Evolutionary conservation across 768 basidiomycete species (phyloP), one percentile per base, ranked within the genome.

Genomic region (Gautieria morchelliformis): DNA sequence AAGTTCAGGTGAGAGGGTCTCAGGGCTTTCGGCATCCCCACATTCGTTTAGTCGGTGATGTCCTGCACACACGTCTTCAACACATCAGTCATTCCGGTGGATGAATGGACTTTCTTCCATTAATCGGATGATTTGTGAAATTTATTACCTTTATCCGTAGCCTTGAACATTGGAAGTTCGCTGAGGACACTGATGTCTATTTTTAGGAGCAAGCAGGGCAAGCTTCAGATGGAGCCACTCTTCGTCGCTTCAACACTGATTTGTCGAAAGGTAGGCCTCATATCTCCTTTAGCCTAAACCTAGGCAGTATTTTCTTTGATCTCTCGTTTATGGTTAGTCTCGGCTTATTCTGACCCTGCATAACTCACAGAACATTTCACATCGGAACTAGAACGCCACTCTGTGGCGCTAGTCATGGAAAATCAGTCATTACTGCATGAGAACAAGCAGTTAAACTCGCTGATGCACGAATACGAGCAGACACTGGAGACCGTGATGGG

Each of bases 401-500:
- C 93, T 66, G 90, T 95, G 8, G 85, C 89, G 62, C 81, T 92
- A 42, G 82, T 97, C 47, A 84, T 95, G 58, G 96, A 99, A 70
- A 98, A 98, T 68, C 94, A 96, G 65, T 80, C 84, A 0, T 74
- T 99, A 1, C 74, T 89, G 50, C 87, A 97, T 60, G 96, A 99
- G 71, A 98, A 99, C 75, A 93, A 90, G 68, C 95, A 98, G 66
- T 78, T 98, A 32, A 86, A 85, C 62, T 64, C 82, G 27, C 76
- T 99, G 27, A 75, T 98, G 57, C 94, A 93, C 66, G 96, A 99
- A 69, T 95, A 98, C 67, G 94, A 98, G 68, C 76, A 77, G 54
- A 96, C 94, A 3, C 79, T 99, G 75, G 94, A 97, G 64, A 93
- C 85, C 30, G 89, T 98, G 67, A 98, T 99, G 96, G 73, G 83